Base-by-base conservation (phyloP, 129 eudicot species). In the Lonicera japonica region DNA sequence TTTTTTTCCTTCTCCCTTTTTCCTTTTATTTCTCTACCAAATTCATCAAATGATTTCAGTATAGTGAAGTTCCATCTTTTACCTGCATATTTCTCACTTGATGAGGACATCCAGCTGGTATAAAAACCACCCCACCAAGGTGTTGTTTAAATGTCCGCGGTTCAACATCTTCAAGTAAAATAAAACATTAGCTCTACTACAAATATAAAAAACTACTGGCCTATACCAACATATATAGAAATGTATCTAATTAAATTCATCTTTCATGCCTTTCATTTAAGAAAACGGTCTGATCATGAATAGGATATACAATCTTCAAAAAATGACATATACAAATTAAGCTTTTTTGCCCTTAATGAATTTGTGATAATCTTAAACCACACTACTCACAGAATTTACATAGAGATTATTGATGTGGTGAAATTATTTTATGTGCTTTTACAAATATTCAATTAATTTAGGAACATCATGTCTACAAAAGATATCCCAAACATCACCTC, bases 101-200 rank as follows among this genome's bases (percentile, higher is more conserved):
- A 57, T 75, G 58, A 5, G 74, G 75, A 63, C 75, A 75, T 63
- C 80, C 75, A 2, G 75, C 80, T 9, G 80, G 75, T 54, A 75
- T 69, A 40, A 75, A 58, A 47, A 75, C 75, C 20, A 75, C 75
- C 34, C 69, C 80, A 0, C 80, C 75, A 46, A 68, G 53, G 17
- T 63, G 41, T 56, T 75, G 80, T 38, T 62, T 61, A 51, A 75
- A 75, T 39, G 75, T 75, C 80, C 80, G 63, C 5, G 71, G 80
- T 24, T 75, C 80, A 56, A 75, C 29, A 45, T 45, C 80, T 75
- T 10, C 21, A 61, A 11, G 8, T 12, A 13, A 54, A 60, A 16
- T 22, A 29, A 40, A 64, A 64, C 39, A 40, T 12, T 21, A 56
- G 20, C 25, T n/a, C 13, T 67, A 15, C 15, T 41, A 4, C 17